Percentiles rank a stretch among this genome's conserved stretches.
Conservation (phyloP, 129 eudicot species). For the Centrapalus pauciflorus region DNA sequence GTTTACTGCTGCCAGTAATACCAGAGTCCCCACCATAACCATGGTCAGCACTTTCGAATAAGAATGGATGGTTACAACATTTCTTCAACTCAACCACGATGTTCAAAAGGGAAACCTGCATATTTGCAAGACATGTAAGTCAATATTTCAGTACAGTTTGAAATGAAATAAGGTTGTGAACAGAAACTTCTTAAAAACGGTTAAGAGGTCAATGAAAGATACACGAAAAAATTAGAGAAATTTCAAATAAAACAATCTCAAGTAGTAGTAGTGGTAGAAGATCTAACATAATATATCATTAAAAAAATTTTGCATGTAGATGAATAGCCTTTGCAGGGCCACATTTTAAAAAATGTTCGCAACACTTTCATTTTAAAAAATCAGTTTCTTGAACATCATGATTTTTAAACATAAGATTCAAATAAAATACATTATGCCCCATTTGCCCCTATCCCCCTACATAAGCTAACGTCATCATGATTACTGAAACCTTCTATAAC, state of each 20-base stretch:
- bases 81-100: slow-evolving; percentile 99
- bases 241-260: background rate
- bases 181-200: slow-evolving; percentile 5
- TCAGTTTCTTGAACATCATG: background rate
- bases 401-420: background rate
- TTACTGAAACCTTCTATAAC: background rate
- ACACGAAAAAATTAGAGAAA: background rate
- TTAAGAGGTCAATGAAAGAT: background rate
- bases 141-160: background rate
- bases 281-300: background rate
- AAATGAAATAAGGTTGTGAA: background rate
- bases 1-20: slow-evolving; percentile 76
- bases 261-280: background rate
- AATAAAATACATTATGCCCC: no score
- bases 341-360: background rate
- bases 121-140: background rate
- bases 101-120: slow-evolving; percentile 66
- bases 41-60: slow-evolving; percentile 99
- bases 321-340: background rate
- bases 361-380: background rate
- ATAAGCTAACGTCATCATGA: background rate
- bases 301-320: background rate
- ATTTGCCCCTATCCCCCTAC: no score
- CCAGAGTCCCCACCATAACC: slow-evolving; percentile 96
- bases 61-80: slow-evolving; percentile 97